Percentiles rank a stretch among this genome's conserved stretches.
Conservation (phyloP, 345 rosid species). For the thale cress (Arabidopsis thaliana) region DNA sequence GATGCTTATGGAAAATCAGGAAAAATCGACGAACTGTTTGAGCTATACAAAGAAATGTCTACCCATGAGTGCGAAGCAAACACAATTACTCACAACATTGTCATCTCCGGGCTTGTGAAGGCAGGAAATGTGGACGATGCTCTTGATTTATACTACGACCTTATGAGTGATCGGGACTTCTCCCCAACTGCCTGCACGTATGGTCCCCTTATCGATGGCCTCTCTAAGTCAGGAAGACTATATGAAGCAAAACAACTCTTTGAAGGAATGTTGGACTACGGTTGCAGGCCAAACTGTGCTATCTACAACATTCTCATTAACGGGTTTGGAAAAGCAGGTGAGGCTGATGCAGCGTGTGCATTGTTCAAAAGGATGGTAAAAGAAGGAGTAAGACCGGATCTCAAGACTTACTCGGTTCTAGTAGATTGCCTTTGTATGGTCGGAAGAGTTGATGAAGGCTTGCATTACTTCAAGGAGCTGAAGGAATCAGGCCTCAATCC, state of each 20-base stretch:
- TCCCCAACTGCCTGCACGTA: constrained; percentile 84
- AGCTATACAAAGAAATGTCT: constrained; percentile 67
- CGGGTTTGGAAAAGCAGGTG: constrained; percentile 81
- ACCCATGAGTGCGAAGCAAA: constrained; percentile 61
- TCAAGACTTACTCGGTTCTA: constrained; percentile 83
- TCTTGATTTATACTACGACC: constrained; percentile 72
- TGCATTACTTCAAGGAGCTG: constrained; percentile 66
- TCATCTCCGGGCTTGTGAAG: constrained; percentile 73
- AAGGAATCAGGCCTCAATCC: constrained; percentile 67
- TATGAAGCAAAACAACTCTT: constrained; percentile 72
- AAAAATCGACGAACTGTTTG: constrained; percentile 56
- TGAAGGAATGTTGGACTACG: constrained; percentile 76
- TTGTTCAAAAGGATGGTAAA: constrained; percentile 72
- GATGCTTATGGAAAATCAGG: constrained; percentile 73
- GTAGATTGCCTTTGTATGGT: constrained; percentile 72
- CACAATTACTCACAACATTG: constrained; percentile 78
- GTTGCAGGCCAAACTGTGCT: constrained; percentile 83
- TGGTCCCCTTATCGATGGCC: constrained; percentile 85
- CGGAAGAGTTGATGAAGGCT: constrained; percentile 80
- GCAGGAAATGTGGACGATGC: constrained; percentile 64
- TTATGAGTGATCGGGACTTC: constrained; percentile 67
- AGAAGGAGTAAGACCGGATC: constrained; percentile 88
- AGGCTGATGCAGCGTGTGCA: constrained; percentile 65
- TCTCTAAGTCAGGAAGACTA: constrained; percentile 67
- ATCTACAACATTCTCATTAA: constrained; percentile 87